Evolutionary conservation across 768 basidiomycete genomes (phyloP), one percentile per base, ranked within the genome.

Genomic region (Tremella fuciformis): DNA sequence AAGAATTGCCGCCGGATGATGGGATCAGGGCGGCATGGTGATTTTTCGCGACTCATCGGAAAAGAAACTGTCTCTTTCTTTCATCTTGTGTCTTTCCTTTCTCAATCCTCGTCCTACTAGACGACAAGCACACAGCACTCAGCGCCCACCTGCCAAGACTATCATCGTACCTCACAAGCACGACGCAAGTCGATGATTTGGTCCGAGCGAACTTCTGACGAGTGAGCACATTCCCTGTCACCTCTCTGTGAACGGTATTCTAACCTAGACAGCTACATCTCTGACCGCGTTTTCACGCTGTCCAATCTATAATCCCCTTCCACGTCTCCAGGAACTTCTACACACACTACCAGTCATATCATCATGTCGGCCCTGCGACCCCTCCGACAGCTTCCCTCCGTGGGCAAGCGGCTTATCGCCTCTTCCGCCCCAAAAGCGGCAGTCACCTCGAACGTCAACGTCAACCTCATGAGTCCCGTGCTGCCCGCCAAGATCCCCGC

Each of bases 401-500:
- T 57, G 7, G 47, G 54, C 53, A 70, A 62, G 56, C 65, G 75
- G 34, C 50, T 57, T 7, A 64, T 74, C 47, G 73, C 75, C 29
- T 69, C 73, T 2, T 69, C 75, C 19, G 52, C 63, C 34, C 42
- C 42, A 6, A 46, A 46, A 46, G n/a, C 42, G 22, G 42, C 42
- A 46, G 22, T 46, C 42, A n/a, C 42, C 42, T 41, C 60, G 21
- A 59, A 59, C 44, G 41, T 50, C 1, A n/a, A 53, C 16, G 50
- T 55, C 37, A 53, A 50, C 24, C 62, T 75, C 15, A 62, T 67
- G 48, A 67, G 67, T 9, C 70, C 70, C 15, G 61, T 76, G 40
- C 50, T 78, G 13, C 72, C 74, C 2, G 59, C 71, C 26, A 68
- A 70, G 50, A 61, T 75, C 21, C 93, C 94, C 13, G 96, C 93